Base-by-base conservation (phyloP, 2,329 filamentous ascomycete species). In the Aspergillus clavatus region DNA sequence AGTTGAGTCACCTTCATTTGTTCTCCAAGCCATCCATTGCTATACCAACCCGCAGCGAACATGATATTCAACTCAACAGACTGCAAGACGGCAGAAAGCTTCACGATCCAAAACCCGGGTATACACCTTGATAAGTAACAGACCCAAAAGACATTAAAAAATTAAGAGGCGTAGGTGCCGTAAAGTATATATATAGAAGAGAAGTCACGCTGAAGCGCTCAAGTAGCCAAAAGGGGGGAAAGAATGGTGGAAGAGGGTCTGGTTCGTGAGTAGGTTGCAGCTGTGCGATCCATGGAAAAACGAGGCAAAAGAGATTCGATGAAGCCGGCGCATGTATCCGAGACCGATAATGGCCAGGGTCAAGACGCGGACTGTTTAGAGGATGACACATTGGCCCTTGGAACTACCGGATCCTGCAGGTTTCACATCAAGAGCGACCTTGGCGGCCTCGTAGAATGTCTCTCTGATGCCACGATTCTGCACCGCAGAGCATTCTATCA, bases 391-490 rank as follows among this genome's bases (percentile, higher is more conserved):
- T 39, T 55, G 48, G 8, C 53, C 54, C 14, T 59, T 53, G 36
- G 64, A 62, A 12, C 61, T 55, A 37, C 63, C 67, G 14, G 61
- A 57, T 22, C 60, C 58, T 21, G 63, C 59, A 12, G 69, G 63
- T 52, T 73, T 74, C 26, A 74, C 72, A 28, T 71, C 68, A 19
- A 98, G 76, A 11, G 93, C 93, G 27, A 98, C 93, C 61, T 94
- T 86, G 19, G 93, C 91, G 31, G 93, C 93, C 74, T 98, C 93
- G 31, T 93, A 97, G 63, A 98, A 98, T 35, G 93, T 93, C 71
- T 98, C 93, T 70, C 97, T 96, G 63, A 98, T 94, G 50, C 93
- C 93, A 40, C 93, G 82, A 71, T 98, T 98, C 72, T 90, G 86
- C 83, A 97, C 97, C 46, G 93, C 93, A 28, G 93, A 97, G 76